Conservation (phyloP, 176 grass and related monocot species). For the Poa annua region DNA sequence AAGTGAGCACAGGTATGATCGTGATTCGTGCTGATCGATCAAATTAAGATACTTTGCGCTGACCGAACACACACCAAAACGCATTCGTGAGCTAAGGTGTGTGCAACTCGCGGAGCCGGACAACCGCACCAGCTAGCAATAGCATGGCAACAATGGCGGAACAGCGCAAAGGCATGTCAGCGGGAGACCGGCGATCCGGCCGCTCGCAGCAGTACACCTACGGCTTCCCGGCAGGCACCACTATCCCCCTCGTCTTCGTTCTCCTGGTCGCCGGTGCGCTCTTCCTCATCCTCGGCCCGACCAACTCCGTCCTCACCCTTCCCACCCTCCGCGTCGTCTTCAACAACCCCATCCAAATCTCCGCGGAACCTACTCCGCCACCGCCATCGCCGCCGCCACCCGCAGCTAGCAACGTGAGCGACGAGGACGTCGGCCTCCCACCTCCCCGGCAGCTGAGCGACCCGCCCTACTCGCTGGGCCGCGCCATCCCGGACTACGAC, state of each 20-base stretch:
- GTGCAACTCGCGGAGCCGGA: neutral
- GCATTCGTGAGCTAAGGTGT: neutral
- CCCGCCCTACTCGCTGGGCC: constrained; percentile 71
- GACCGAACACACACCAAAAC: neutral
- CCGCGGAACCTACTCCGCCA: neutral
- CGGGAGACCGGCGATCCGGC: constrained; percentile 8
- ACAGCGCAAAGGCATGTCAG: neutral
- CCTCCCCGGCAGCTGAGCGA: constrained; percentile 59
- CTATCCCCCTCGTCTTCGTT: constrained; percentile 7
- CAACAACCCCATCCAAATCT: neutral
- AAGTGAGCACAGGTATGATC: neutral
- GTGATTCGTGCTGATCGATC: neutral
- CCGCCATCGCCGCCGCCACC: neutral
- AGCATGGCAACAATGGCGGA: constrained; percentile 33
- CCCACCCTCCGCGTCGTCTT: constrained; percentile 44
- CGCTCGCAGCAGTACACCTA: constrained; percentile 14
- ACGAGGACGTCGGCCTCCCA: constrained; percentile 44
- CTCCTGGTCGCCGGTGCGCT: constrained; percentile 24
- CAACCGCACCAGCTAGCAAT: neutral
- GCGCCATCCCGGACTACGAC: constrained; percentile 75
- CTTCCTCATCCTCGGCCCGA: constrained; percentile 31
- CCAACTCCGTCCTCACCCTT: constrained; percentile 24
- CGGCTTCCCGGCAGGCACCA: neutral
- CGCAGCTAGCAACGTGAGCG: constrained; percentile 24
- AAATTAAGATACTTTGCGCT: neutral